These are phyloP conservation scores for Chenopodium quinoa DNA, from an alignment of 148 eudicot species.

Conservation along the genomic window DNA sequence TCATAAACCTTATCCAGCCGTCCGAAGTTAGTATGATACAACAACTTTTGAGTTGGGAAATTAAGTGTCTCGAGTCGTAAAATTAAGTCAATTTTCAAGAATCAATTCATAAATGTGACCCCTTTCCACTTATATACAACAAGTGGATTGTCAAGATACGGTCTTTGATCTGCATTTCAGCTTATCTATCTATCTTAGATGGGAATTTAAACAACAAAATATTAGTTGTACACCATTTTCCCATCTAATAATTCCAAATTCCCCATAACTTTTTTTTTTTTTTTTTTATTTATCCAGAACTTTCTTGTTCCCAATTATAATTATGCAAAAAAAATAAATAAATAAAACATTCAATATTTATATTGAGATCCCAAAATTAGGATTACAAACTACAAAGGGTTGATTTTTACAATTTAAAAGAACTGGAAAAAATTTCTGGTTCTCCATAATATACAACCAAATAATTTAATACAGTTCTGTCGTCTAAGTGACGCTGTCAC, in stretches of 20 bases:
- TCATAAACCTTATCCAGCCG: not conserved
- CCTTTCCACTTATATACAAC: not conserved
- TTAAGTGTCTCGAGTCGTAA: too few relatives aligned
- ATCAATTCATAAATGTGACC: not conserved
- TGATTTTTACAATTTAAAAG: not conserved
- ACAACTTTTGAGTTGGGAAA: not conserved
- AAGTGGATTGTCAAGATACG: too few relatives aligned
- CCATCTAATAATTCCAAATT: not conserved
- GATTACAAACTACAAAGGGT: not conserved
- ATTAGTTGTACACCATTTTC: too few relatives aligned
- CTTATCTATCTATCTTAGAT: not conserved
- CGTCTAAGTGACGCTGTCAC: not conserved
- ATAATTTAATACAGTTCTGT: not conserved
- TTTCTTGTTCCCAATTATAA: not conserved
- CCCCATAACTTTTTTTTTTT: not conserved
- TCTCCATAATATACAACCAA: slow-evolving; percentile 19
- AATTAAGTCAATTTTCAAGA: not conserved
- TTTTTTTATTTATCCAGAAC: not conserved
- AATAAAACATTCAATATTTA: not conserved
- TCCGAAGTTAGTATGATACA: not conserved
- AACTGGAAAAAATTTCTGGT: slow-evolving; percentile 23
- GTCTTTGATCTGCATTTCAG: not conserved
- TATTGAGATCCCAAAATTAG: slow-evolving; percentile 3
- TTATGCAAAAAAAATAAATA: too few relatives aligned
- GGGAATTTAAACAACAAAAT: not conserved